Conservation (phyloP, 495 filamentous ascomycete genomes). For the Penicillium canescens region DNA sequence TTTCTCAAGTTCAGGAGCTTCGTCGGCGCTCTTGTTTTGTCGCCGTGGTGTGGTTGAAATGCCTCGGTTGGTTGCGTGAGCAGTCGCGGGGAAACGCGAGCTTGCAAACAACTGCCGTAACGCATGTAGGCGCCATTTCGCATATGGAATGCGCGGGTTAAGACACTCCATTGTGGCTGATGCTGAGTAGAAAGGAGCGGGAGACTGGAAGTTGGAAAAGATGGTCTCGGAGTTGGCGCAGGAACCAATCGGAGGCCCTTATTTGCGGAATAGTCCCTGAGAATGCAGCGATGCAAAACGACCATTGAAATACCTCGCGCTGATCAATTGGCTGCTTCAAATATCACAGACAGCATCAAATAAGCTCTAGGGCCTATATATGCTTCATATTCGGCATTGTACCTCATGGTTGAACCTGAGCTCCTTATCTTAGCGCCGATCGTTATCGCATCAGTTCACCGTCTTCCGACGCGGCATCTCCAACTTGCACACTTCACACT, state of each 20-base stretch:
- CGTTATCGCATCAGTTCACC: conserved; percentile 12
- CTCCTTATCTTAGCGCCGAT: conserved; percentile 22
- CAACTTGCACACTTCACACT: background rate
- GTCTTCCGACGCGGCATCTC: conserved; percentile 8
- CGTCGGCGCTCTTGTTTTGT: background rate
- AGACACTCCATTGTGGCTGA: conserved; percentile 31
- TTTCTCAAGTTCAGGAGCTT: conserved; percentile 2
- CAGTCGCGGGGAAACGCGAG: background rate
- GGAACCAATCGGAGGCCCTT: conserved; percentile 19
- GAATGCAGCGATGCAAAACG: background rate
- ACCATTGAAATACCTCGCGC: background rate
- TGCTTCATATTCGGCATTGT: too few species aligned
- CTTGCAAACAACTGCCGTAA: conserved; percentile 26
- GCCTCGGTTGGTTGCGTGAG: background rate
- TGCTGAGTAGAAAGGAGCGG: conserved; percentile 1
- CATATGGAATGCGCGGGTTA: conserved; percentile 25
- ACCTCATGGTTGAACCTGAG: background rate
- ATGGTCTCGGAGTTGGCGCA: conserved; percentile 8
- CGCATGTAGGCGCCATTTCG: conserved; percentile 36
- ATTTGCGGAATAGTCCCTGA: conserved; percentile 19
- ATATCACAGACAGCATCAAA: too few species aligned
- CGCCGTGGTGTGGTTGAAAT: conserved; percentile 10
- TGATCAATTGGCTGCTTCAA: too few species aligned
- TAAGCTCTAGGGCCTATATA: too few species aligned
- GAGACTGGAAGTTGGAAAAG: conserved; percentile 1